Evolutionary conservation across 176 grass and related monocot genomes (phyloP).

Genomic region (Eremochloa ophiuroides): DNA sequence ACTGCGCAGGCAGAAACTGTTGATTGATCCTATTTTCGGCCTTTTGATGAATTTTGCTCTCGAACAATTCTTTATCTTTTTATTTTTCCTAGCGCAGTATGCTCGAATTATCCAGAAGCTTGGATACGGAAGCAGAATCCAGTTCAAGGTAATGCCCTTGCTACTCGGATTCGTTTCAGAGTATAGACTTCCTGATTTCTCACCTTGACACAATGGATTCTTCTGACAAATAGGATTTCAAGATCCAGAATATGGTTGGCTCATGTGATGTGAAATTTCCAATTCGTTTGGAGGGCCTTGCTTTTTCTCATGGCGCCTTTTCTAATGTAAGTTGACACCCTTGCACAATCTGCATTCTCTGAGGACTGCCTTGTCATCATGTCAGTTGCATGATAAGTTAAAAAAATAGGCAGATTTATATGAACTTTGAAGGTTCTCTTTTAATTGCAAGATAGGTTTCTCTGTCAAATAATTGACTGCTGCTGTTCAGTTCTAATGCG

Average conservation of each 20-base stretch:
- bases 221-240: conserved; percentile 60
- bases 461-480: background rate
- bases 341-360: background rate
- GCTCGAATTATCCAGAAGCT: conserved; percentile 86
- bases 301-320: conserved; percentile 68
- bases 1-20: background rate
- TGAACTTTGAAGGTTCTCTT: background rate
- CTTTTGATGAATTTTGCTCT: background rate
- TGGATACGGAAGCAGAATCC: conserved; percentile 51
- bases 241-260: conserved; percentile 87
- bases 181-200: background rate
- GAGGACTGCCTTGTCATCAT: background rate
- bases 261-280: conserved; percentile 86
- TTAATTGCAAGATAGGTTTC: background rate
- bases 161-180: background rate
- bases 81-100: conserved; percentile 48
- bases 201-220: background rate
- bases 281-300: conserved; percentile 73
- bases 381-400: background rate
- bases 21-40: background rate
- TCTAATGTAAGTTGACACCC: conserved; percentile 51
- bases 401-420: background rate
- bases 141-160: conserved; percentile 54
- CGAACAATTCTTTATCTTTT: conserved; percentile 14
- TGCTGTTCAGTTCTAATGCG: background rate